Conservation (phyloP, 2,329 filamentous ascomycete species). For the Ambrosiella beaveri region DNA sequence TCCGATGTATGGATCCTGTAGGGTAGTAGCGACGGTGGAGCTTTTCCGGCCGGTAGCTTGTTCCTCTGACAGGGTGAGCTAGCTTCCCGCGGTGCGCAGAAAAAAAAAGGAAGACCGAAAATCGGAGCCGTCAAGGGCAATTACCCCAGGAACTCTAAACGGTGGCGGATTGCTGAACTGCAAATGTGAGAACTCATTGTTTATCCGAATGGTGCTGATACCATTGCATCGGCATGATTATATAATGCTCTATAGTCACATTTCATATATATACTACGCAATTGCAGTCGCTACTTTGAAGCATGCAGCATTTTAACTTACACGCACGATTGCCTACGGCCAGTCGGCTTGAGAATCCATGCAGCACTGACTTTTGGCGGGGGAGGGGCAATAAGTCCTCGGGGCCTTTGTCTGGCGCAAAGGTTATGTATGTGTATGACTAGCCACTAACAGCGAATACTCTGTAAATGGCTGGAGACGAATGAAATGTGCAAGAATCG, state of each 20-base stretch:
- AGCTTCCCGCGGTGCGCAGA: not conserved
- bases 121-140: constrained; percentile 10
- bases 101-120: constrained; percentile 10
- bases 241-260: too few relatives aligned
- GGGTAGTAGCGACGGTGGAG: not conserved
- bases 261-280: too few relatives aligned
- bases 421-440: not conserved
- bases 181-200: not conserved
- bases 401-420: not conserved
- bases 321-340: not conserved
- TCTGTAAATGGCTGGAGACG: not conserved
- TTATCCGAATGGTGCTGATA: too few relatives aligned
- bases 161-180: not conserved
- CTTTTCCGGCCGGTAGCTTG: not conserved
- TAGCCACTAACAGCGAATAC: not conserved
- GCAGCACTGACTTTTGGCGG: not conserved
- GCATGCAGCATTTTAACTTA: not conserved
- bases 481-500: not conserved
- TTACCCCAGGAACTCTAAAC: not conserved
- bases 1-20: not conserved
- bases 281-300: too few relatives aligned
- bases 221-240: too few relatives aligned
- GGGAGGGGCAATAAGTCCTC: not conserved
- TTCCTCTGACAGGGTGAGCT: not conserved
- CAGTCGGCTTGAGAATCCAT: not conserved